These are phyloP conservation scores for Rhizopus stolonifer DNA, from an alignment of 371 early-diverging fungal genomes.

Conservation along the genomic window DNA sequence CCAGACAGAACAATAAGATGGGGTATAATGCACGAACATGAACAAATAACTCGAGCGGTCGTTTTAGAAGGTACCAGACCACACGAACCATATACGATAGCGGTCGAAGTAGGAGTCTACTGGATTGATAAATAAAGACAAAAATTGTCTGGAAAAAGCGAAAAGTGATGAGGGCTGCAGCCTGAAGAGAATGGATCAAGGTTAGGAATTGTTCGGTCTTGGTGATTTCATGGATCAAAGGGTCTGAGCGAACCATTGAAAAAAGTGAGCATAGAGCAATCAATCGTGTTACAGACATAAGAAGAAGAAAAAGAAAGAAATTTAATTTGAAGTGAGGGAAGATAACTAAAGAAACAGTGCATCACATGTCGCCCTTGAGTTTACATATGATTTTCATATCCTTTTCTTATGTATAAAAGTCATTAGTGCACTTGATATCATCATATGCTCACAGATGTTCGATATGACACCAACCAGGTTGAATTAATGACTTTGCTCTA, in stretches of 20 bases:
- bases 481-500: too few species aligned
- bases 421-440: too few species aligned
- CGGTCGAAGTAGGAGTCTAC: background rate
- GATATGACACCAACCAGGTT: too few species aligned
- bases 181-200: background rate
- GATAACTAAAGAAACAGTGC: too few species aligned
- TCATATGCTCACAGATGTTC: too few species aligned
- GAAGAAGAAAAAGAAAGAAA: too few species aligned
- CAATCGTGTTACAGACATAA: too few species aligned
- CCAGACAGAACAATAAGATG: slow-evolving; percentile 28
- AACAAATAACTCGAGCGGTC: slow-evolving; percentile 10
- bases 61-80: slow-evolving; percentile 9
- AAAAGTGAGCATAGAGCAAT: background rate
- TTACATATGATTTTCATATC: too few species aligned
- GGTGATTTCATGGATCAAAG: background rate
- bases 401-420: too few species aligned
- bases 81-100: slow-evolving; percentile 2
- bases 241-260: background rate
- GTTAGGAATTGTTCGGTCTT: background rate
- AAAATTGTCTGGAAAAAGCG: slow-evolving; percentile 14
- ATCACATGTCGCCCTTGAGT: too few species aligned
- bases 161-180: slow-evolving; percentile 11
- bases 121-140: background rate
- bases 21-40: slow-evolving; percentile 23
- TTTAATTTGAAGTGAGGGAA: too few species aligned